Evolutionary conservation across 179 eudicot genomes (phyloP).

Genomic region (Silene coronaria): DNA sequence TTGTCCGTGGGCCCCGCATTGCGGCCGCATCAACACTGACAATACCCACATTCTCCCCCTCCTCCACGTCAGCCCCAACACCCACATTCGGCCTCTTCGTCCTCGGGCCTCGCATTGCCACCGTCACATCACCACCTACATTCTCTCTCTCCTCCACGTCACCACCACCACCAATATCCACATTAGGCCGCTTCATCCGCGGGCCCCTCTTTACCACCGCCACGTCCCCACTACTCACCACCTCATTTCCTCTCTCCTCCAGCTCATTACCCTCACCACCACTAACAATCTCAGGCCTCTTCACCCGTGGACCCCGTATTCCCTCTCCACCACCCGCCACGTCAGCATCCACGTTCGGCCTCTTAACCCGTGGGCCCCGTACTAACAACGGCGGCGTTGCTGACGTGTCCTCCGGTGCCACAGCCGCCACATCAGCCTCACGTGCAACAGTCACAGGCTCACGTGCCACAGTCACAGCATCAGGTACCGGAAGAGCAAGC

Average conservation of each 20-base stretch:
- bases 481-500: no score
- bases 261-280: not conserved
- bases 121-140: not conserved
- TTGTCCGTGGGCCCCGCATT: slow-evolving; percentile 10
- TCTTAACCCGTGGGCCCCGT: slow-evolving; percentile 10
- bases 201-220: not conserved
- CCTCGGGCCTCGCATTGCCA: slow-evolving; percentile 6
- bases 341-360: not conserved
- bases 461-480: not conserved
- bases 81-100: not conserved
- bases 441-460: slow-evolving; percentile 5
- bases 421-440: not conserved
- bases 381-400: not conserved
- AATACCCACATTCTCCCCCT: not conserved
- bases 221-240: not conserved
- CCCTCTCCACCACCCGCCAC: slow-evolving; percentile 1
- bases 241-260: not conserved
- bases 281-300: no score
- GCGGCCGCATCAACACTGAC: not conserved
- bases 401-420: slow-evolving; percentile 12
- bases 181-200: not conserved
- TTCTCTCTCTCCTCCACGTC: slow-evolving; percentile 14
- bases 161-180: not conserved
- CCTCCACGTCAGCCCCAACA: slow-evolving; percentile 8
- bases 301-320: not conserved